These are phyloP conservation scores for Aspergillus bridgeri DNA, from an alignment of 495 filamentous ascomycete genomes.

Conservation along the genomic window DNA sequence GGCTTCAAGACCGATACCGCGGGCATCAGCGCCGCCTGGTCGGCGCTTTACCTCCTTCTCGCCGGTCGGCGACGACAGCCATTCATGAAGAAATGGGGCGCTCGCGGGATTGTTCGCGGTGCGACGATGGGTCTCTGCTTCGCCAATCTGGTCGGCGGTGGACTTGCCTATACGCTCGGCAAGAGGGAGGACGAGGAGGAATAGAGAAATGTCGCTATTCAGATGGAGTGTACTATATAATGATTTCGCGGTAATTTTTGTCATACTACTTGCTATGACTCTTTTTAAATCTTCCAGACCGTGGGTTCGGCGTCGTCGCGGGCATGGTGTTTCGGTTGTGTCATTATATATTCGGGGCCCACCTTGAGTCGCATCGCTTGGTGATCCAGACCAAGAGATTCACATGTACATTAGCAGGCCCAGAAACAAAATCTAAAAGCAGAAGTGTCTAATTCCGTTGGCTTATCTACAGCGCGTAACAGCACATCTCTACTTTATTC, in stretches of 20 bases:
- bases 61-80: constrained; percentile 62
- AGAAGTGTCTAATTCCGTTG: neutral
- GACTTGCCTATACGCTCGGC: constrained; percentile 65
- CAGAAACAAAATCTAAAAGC: neutral
- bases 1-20: constrained; percentile 78
- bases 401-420: neutral
- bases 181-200: constrained; percentile 54
- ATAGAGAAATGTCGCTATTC: constrained; percentile 14
- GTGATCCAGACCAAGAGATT: neutral
- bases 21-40: constrained; percentile 82
- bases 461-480: neutral
- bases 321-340: constrained; percentile 16
- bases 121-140: constrained; percentile 66
- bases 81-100: constrained; percentile 58
- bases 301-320: constrained; percentile 15
- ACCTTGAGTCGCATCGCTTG: neutral
- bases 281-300: neutral
- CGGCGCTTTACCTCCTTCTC: constrained; percentile 76
- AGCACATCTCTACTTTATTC: neutral
- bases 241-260: neutral
- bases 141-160: constrained; percentile 67
- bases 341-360: neutral
- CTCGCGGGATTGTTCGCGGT: constrained; percentile 67
- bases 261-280: constrained; percentile 3
- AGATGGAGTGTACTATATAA: neutral